phyloP scores from a whole-genome alignment of 2,329 filamentous ascomycete genomes.

The Calonectria henricotiae region DNA sequence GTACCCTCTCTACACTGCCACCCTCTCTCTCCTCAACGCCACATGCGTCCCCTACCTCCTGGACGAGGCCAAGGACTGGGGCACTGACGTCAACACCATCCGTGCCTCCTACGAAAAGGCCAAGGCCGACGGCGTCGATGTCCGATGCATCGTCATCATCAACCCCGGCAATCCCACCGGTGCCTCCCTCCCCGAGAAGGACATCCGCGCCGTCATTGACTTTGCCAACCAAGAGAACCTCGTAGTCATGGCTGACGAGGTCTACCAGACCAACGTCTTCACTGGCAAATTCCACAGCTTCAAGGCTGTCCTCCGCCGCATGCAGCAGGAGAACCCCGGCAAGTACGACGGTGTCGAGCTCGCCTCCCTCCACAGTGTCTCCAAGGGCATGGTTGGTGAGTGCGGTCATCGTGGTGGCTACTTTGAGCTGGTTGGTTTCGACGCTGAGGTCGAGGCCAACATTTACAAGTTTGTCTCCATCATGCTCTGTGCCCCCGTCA shows the following conservation, averaged over 20 bases:
- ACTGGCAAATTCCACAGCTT: slow-evolving; percentile 95
- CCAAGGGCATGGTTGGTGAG: slow-evolving; percentile 99
- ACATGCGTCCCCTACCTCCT: slow-evolving; percentile 94
- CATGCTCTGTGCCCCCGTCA: slow-evolving; percentile 94
- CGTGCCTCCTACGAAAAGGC: slow-evolving; percentile 82
- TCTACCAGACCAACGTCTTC: slow-evolving; percentile 99
- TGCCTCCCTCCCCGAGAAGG: slow-evolving; percentile 83
- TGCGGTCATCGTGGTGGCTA: slow-evolving; percentile 98
- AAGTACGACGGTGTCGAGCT: slow-evolving; percentile 91
- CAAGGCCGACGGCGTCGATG: slow-evolving; percentile 83
- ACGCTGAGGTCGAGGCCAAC: slow-evolving; percentile 87
- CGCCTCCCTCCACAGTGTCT: slow-evolving; percentile 91
- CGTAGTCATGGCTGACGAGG: slow-evolving; percentile 95
- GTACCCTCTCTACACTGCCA: slow-evolving; percentile 97
- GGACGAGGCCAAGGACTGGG: slow-evolving; percentile 89
- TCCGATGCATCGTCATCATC: slow-evolving; percentile 95
- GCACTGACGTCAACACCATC: slow-evolving; percentile 88
- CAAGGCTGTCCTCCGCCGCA: slow-evolving; percentile 87
- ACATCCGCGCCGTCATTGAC: slow-evolving; percentile 88
- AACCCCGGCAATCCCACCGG: slow-evolving; percentile 99
- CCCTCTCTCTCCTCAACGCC: slow-evolving; percentile 87
- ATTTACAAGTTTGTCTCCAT: slow-evolving; percentile 99
- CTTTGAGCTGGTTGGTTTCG: slow-evolving; percentile 95
- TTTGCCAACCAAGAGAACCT: slow-evolving; percentile 89
- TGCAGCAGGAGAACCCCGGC: slow-evolving; percentile 83